Percentiles rank a stretch among this genome's conserved stretches.
Evolutionary conservation across 75 land plant species (phyloP).

Genomic region (Picea sitchensis): DNA sequence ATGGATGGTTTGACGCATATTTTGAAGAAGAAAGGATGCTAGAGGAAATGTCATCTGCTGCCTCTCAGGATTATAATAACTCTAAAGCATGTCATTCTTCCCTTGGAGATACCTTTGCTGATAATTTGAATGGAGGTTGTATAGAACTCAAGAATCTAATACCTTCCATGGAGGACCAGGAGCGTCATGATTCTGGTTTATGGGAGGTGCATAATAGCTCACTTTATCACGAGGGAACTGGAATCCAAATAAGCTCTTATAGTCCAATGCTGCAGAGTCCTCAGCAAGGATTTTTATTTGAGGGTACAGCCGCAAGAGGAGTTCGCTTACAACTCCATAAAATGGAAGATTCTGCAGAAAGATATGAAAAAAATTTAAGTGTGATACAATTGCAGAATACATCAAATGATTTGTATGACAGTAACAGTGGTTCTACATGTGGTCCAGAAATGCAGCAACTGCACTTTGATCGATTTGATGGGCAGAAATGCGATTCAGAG

Average conservation of each 20-base stretch:
- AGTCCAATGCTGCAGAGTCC: background rate
- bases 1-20: background rate
- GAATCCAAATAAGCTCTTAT: background rate
- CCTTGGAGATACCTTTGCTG: background rate
- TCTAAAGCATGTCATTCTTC: background rate
- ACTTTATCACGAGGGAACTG: background rate
- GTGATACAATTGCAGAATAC: background rate
- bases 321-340: background rate
- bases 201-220: background rate
- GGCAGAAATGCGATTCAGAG: background rate
- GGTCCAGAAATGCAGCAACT: background rate
- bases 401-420: background rate
- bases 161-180: too few relatives aligned
- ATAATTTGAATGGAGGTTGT: background rate
- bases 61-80: background rate
- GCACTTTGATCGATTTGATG: background rate
- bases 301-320: background rate
- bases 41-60: background rate
- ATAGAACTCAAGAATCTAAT: background rate
- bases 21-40: background rate
- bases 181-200: background rate
- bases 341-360: background rate
- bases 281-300: background rate
- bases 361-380: background rate
- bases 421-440: background rate